Evolutionary conservation across 345 rosid genomes (phyloP), one percentile per base, ranked within the genome.

Genomic region (Populus ilicifolia): DNA sequence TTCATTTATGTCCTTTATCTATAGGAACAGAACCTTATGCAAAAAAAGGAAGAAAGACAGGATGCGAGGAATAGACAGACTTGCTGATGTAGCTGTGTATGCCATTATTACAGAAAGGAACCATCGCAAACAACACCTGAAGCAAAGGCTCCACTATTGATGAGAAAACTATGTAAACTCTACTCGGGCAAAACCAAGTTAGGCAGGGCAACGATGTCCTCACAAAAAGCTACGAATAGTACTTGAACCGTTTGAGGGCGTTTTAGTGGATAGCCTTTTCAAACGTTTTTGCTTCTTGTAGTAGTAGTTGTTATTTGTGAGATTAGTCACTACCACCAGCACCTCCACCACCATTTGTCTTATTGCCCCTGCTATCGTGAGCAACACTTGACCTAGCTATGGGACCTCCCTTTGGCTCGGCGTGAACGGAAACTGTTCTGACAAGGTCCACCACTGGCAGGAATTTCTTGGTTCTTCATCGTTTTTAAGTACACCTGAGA

Each of bases 311-410:
- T 67, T 76, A n/a, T 77, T 80, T 72, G 82, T 65, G 70, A 80
- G 77, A 82, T 80, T 71, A 76, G 72, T 84, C 95, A 89, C 87
- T 88, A 91, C 61, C 83, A 89, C 77, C 87, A 88, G 84, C 86
- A 81, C 71, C 86, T 80, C 96, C 93, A 91, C 92, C 86, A 85
- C 61, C 71, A 59, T 80, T 84, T 88, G 92, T 88, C 92, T 79
- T 79, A 84, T 82, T 88, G 82, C 83, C 81, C 78, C 73, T 69
- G 66, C 54, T 72, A 67, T 72, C 78, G 80, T 85, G 77, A 77
- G 77, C 86, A 78, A 77, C 69, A 80, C 75, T 73, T 73, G 77
- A 78, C 83, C 79, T 59, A n/a, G 75, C 59, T 38, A 73, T 72
- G 73, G 84, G 86, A 62, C 80, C 77, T 69, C 41, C 27, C 30